These are phyloP conservation scores for Durusdinium trenchii DNA, from an alignment of 73 alveolate genomes.

Conservation along the genomic window DNA sequence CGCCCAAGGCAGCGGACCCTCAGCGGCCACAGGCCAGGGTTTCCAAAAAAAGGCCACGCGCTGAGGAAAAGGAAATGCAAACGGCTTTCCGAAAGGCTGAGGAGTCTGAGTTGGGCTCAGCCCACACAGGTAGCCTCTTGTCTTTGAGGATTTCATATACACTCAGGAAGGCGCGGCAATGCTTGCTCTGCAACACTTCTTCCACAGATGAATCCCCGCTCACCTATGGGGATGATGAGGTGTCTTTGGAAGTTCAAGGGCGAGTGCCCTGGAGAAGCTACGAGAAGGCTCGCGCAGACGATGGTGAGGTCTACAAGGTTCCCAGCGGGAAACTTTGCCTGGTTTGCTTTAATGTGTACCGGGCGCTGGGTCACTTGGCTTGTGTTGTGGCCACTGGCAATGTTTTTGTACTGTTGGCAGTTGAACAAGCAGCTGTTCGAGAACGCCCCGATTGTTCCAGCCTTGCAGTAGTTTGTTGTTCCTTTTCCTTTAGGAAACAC, in stretches of 20 bases:
- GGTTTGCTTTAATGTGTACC: not conserved
- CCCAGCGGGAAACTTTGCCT: not conserved
- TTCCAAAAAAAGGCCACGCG: not conserved
- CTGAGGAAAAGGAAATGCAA: not conserved
- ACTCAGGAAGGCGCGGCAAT: not conserved
- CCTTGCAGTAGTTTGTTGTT: too few relatives aligned
- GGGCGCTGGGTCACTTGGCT: not conserved
- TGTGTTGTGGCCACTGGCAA: not conserved
- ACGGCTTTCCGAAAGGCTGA: not conserved
- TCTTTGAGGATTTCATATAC: not conserved
- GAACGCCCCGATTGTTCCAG: too few relatives aligned
- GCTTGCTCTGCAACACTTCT: not conserved
- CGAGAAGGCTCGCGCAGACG: not conserved
- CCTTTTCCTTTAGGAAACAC: too few relatives aligned
- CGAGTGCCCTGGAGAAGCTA: not conserved
- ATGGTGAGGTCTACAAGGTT: not conserved
- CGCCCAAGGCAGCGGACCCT: not conserved
- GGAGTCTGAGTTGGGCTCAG: not conserved
- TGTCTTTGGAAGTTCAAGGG: not conserved
- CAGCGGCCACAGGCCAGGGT: not conserved
- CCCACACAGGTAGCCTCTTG: not conserved
- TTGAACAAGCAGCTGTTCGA: too few relatives aligned
- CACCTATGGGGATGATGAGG: not conserved
- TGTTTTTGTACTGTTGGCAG: not conserved
- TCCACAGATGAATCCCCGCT: not conserved